Evolutionary conservation across 352 stramenopile genomes (phyloP), one percentile per base, ranked within the genome.

Genomic region (Phytophthora constricta): DNA sequence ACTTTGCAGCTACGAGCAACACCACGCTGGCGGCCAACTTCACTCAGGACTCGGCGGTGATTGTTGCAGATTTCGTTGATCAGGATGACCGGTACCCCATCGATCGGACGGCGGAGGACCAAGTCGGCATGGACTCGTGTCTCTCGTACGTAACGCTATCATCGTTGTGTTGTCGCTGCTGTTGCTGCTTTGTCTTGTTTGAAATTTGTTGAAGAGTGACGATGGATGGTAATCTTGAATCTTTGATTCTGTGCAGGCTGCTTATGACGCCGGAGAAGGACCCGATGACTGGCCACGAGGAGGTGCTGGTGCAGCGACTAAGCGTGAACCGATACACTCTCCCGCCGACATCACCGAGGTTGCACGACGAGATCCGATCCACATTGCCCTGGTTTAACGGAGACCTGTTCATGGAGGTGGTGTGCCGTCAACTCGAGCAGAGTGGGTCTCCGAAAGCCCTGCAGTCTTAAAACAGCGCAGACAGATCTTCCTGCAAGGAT

Each of bases 371-470:
- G 60, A 64, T 89, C 51, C 66, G 76, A 34, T 80, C 76, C 19
- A 75, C 76, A 34, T 42, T 79, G 31, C 65, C 80, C n/a, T 84
- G 79, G 68, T 58, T 86, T 58, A 89, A 89, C 49, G 80, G 80
- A 37, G 80, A 89, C 63, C 49, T 89, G 50, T 68, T 83, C 52
- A 85, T 86, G 67, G 75, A 83, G 56, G 77, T 89, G 20, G 51
- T 86, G 14, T 86, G 77, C 66, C 64, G 79, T 22, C 64, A 83
- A 22, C 69, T 89, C 7, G 68, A 82, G n/a, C 55, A 77, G 60
- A 52, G 49, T 23, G 63, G 57, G 16, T 54, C 48, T 2, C 52
- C 51, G 8, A 68, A 31, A 23, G 53, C 57, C 16, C 25, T 54
- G 8, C 41, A 42, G 19, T 49, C 37, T 1, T 61, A n/a, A 26